Evolutionary conservation across 768 basidiomycete species (phyloP).

Genomic region (Psilocybe cubensis): DNA sequence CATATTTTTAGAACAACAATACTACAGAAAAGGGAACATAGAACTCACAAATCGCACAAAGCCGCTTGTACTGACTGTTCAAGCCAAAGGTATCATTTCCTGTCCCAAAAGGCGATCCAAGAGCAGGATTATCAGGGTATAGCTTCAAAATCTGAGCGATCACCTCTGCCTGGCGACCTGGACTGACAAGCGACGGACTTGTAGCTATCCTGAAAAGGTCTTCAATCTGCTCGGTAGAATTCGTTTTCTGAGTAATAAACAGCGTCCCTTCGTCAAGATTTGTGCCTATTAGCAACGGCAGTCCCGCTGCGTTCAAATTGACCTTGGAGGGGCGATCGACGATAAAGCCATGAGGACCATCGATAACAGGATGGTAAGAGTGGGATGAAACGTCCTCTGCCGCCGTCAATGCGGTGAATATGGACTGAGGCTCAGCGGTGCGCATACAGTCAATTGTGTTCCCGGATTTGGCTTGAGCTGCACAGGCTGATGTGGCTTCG

Average conservation of each 20-base stretch:
- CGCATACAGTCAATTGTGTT: slow-evolving; percentile 37
- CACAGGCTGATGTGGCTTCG: slow-evolving; percentile 32
- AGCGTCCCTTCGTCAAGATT: slow-evolving; percentile 36
- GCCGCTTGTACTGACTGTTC: slow-evolving; percentile 29
- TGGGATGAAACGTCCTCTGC: background rate
- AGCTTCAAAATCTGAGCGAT: slow-evolving; percentile 29
- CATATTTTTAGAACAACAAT: slow-evolving; percentile 3
- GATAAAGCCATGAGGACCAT: slow-evolving; percentile 39
- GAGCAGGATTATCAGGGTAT: slow-evolving; percentile 42
- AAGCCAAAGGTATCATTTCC: slow-evolving; percentile 45
- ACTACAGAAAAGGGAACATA: too few relatives aligned
- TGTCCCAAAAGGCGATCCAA: slow-evolving; percentile 47
- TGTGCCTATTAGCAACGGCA: slow-evolving; percentile 43
- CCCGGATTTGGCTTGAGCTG: slow-evolving; percentile 12
- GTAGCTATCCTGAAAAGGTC: background rate
- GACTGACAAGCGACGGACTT: slow-evolving; percentile 28
- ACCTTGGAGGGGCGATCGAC: slow-evolving; percentile 37
- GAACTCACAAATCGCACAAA: slow-evolving; percentile 28
- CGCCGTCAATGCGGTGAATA: too few relatives aligned
- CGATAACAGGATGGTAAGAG: slow-evolving; percentile 33
- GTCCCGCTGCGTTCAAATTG: slow-evolving; percentile 16
- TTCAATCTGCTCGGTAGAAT: slow-evolving; percentile 25
- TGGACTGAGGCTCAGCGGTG: slow-evolving; percentile 1
- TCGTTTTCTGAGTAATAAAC: slow-evolving; percentile 26
- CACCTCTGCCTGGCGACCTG: slow-evolving; percentile 7